Evolutionary conservation across 2,329 filamentous ascomycete species (phyloP), one percentile per base, ranked within the genome.

Genomic region (Botryosphaeria dothidea): DNA sequence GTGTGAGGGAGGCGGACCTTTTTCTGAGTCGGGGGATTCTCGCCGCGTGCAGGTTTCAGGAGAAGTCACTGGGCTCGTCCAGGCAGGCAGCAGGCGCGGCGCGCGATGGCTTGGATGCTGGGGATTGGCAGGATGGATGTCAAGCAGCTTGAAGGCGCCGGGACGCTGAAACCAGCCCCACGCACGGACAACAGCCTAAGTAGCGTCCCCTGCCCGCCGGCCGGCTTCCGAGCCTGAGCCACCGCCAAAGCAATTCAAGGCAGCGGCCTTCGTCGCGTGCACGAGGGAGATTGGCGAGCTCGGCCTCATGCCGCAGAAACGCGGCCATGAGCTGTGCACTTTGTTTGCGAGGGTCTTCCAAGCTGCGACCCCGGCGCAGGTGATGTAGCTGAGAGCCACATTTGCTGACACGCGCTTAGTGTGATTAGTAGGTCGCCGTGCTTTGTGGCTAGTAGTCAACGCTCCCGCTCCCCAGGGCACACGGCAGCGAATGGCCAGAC

Each of bases 111-210:
- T n/a, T 8, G 27, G 49, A 36, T 52, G 21, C 49, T 29, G 48
- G 25, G 38, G 52, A 57, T 57, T 58, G 54, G 54, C 54, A 58
- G 54, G 54, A 45, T 58, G 54, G 36, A 43, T 15, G 54, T 58
- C 54, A 31, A 58, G 54, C 54, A 45, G 54, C 54, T 58, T 34
- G 34, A n/a, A 36, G 7, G 51, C 29, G 29, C 52, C 51, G 36
- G 54, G 41, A 34, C 43, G 29, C 38, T 60, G 56, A 60, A 60
- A 60, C 56, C 56, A 46, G 54, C 54, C 56, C 56, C 41, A 34
- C 41, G 41, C 56, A 60, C 38, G 54, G 54, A 7, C 54, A 19
- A 34, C 49, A 52, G 49, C 49, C 49, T 41, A 41, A 41, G 38
- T n/a, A 4, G 25, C 23, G 2, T 51, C 23, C 46, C 23, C 23